These are phyloP conservation scores for Xylariaceae sp. DNA, from an alignment of 2,329 filamentous ascomycete genomes.

Conservation along the genomic window DNA sequence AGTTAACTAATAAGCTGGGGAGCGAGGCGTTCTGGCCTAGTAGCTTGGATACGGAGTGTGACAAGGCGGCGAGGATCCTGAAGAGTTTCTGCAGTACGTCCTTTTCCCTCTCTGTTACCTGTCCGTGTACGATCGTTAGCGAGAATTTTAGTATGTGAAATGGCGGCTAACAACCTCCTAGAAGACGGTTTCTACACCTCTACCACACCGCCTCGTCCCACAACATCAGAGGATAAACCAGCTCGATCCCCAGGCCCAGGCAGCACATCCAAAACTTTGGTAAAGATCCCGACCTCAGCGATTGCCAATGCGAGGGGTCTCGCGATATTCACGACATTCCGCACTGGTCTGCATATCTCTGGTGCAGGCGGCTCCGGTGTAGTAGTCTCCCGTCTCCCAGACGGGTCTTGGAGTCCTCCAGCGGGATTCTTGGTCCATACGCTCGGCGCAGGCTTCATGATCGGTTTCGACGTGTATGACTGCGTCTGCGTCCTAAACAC, in stretches of 20 bases:
- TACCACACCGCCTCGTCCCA: constrained; percentile 19
- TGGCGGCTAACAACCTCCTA: constrained; percentile 27
- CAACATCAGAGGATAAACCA: constrained; percentile 16
- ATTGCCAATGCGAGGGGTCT: constrained; percentile 64
- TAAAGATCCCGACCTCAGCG: constrained; percentile 55
- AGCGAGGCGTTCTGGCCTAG: constrained; percentile 81
- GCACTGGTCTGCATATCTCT: constrained; percentile 61
- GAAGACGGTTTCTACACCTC: constrained; percentile 52
- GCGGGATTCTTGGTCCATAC: constrained; percentile 80
- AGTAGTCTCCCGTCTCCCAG: constrained; percentile 57
- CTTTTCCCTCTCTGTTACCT: neutral
- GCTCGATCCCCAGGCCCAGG: constrained; percentile 27
- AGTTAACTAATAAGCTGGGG: constrained; percentile 77
- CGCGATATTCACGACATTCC: constrained; percentile 69
- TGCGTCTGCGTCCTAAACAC: constrained; percentile 85
- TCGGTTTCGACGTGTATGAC: constrained; percentile 84
- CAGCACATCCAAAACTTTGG: constrained; percentile 43
- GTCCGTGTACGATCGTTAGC: no score
- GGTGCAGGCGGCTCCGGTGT: constrained; percentile 66
- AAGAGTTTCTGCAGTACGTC: constrained; percentile 76
- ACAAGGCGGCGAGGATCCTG: constrained; percentile 83
- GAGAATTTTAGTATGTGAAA: neutral
- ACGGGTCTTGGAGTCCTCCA: constrained; percentile 73
- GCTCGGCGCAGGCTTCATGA: constrained; percentile 72
- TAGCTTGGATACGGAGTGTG: constrained; percentile 80